These are phyloP conservation scores for Azolla pinnata DNA, from an alignment of 75 land plant genomes.

Conservation along the genomic window DNA sequence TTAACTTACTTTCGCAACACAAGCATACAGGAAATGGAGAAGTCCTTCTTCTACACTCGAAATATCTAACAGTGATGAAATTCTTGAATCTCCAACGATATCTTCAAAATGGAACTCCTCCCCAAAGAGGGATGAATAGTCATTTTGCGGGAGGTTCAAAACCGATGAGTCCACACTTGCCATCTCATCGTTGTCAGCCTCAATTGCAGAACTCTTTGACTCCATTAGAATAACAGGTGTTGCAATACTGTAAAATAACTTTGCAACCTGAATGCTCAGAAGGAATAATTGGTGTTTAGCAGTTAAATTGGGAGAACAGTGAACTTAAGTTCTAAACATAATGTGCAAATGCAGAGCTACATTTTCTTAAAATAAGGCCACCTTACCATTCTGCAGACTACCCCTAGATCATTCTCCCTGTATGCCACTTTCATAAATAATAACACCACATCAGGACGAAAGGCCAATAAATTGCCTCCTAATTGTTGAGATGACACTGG, in stretches of 20 bases:
- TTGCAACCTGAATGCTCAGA: slow-evolving; percentile 60
- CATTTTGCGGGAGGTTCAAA: slow-evolving; percentile 23
- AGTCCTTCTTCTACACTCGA: slow-evolving; percentile 67
- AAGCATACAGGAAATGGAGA: slow-evolving; percentile 77
- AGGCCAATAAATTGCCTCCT: slow-evolving; percentile 43
- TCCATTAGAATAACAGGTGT: slow-evolving; percentile 28
- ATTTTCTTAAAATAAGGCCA: too few species aligned
- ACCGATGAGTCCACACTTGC: slow-evolving; percentile 9
- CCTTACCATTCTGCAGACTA: slow-evolving; percentile 52
- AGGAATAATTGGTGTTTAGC: too few species aligned
- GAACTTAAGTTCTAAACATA: too few species aligned
- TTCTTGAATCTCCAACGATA: slow-evolving; percentile 25
- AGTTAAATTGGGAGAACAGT: too few species aligned
- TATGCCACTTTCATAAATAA: slow-evolving; percentile 64
- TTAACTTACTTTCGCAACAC: slow-evolving; percentile 79
- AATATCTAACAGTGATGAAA: slow-evolving; percentile 47
- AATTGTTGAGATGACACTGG: slow-evolving; percentile 31
- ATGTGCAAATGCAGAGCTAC: too few species aligned
- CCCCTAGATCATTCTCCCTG: slow-evolving; percentile 51
- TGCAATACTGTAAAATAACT: slow-evolving; percentile 43
- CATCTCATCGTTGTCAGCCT: slow-evolving; percentile 9
- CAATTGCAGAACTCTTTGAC: slow-evolving; percentile 7
- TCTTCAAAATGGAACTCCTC: slow-evolving; percentile 57
- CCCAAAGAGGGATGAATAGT: slow-evolving; percentile 72
- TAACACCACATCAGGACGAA: slow-evolving; percentile 59